These are phyloP conservation scores for Diaporthe batatas DNA, from an alignment of 2,329 filamentous ascomycete genomes.

Conservation along the genomic window DNA sequence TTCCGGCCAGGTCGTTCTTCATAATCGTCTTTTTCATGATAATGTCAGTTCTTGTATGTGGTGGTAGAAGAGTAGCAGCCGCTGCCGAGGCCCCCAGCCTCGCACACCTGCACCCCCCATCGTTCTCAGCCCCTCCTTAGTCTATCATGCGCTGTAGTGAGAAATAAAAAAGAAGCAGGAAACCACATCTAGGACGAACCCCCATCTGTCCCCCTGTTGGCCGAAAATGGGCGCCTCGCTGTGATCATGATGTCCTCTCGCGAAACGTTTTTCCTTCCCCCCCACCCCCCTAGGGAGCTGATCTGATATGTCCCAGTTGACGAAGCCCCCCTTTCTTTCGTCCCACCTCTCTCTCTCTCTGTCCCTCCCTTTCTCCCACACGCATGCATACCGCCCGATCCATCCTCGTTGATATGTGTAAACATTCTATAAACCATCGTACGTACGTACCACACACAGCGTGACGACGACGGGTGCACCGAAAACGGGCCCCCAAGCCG, in stretches of 20 bases:
- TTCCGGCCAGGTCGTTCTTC: too few relatives aligned
- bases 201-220: neutral
- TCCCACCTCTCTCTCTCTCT: neutral
- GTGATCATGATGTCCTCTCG: constrained; percentile 18
- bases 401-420: neutral
- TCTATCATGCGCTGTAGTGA: constrained; percentile 14
- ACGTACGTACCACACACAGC: too few relatives aligned
- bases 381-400: too few relatives aligned
- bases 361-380: too few relatives aligned
- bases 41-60: too few relatives aligned
- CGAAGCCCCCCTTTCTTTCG: neutral
- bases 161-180: neutral
- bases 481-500: too few relatives aligned
- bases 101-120: too few relatives aligned
- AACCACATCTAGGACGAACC: neutral
- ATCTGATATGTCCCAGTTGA: constrained; percentile 18
- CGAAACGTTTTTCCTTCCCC: neutral
- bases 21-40: too few relatives aligned
- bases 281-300: too few relatives aligned
- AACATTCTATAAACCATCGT: neutral
- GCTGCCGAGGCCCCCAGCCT: too few relatives aligned
- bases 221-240: constrained; percentile 34
- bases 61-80: too few relatives aligned
- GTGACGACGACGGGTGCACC: too few relatives aligned
- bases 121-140: neutral